A percentile compares a stretch with the other conserved stretches of the same genome.
phyloP scores from a whole-genome alignment of 768 basidiomycete species.

The Leccinum broughii region DNA sequence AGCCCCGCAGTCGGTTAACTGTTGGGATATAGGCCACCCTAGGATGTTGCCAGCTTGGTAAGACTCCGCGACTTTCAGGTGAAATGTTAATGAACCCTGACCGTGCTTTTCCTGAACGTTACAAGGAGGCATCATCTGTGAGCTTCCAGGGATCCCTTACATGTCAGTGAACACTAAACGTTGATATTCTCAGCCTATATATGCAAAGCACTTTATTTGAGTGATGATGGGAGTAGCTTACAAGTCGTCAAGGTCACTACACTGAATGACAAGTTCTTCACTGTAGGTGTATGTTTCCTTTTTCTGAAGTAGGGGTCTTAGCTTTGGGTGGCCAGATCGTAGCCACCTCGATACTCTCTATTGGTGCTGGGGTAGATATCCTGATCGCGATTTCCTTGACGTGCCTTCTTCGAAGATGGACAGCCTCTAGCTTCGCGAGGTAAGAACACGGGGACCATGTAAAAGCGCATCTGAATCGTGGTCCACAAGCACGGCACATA shows the following conservation, averaged over 20 bases:
- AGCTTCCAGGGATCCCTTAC: background rate
- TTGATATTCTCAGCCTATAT: slow-evolving; percentile 4
- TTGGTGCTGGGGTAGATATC: slow-evolving; percentile 9
- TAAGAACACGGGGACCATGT: background rate
- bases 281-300: background rate
- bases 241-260: background rate
- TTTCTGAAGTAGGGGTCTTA: background rate
- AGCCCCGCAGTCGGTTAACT: background rate
- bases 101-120: background rate
- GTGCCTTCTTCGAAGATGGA: slow-evolving; percentile 7
- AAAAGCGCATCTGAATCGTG: background rate
- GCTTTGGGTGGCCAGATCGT: background rate
- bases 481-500: slow-evolving; percentile 3
- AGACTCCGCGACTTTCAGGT: background rate
- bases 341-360: background rate
- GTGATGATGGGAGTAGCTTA: slow-evolving; percentile 3
- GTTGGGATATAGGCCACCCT: slow-evolving; percentile 1
- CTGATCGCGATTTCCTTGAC: slow-evolving; percentile 5
- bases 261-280: background rate
- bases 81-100: background rate
- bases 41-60: slow-evolving; percentile 6
- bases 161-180: background rate
- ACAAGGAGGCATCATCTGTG: slow-evolving; percentile 8
- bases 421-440: background rate
- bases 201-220: background rate